phyloP scores from a whole-genome alignment of 1,139 yeast species.

The Magnusiomyces suaveolens region DNA sequence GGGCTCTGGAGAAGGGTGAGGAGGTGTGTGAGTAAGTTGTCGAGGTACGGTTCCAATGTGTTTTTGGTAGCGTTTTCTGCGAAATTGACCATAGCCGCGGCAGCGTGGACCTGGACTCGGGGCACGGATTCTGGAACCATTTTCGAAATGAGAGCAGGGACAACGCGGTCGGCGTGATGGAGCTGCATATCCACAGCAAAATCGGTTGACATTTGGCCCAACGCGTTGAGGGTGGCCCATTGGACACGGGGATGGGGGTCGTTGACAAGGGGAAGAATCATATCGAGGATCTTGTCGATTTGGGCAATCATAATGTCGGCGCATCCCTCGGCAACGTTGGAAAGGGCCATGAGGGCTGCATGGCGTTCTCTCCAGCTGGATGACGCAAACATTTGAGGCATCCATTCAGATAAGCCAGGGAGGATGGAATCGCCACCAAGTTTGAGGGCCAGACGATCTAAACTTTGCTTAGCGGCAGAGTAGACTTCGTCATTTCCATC shows the following conservation, averaged over 20 bases:
- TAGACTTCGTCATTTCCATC: slow-evolving; percentile 84
- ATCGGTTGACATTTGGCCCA: slow-evolving; percentile 97
- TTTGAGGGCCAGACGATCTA: slow-evolving; percentile 79
- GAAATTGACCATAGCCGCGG: slow-evolving; percentile 94
- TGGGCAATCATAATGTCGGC: slow-evolving; percentile 77
- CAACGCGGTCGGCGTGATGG: slow-evolving; percentile 63
- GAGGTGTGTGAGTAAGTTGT: slow-evolving; percentile 62
- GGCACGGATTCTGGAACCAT: slow-evolving; percentile 64
- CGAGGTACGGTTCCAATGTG: slow-evolving; percentile 81
- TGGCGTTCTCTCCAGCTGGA: slow-evolving; percentile 88
- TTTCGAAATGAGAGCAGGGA: slow-evolving; percentile 83
- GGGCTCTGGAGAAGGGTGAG: slow-evolving; percentile 72
- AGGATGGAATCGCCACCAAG: slow-evolving; percentile 79
- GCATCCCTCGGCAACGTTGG: slow-evolving; percentile 97
- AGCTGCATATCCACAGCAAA: slow-evolving; percentile 83
- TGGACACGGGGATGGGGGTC: slow-evolving; percentile 92
- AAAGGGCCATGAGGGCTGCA: slow-evolving; percentile 93
- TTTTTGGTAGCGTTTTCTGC: slow-evolving; percentile 87
- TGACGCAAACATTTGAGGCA: slow-evolving; percentile 74
- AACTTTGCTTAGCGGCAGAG: slow-evolving; percentile 86
- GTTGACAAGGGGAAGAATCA: slow-evolving; percentile 70
- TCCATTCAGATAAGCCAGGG: slow-evolving; percentile 72
- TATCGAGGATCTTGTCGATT: slow-evolving; percentile 68
- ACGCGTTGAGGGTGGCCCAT: slow-evolving; percentile 92
- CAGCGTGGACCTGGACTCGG: slow-evolving; percentile 95